Conservation (phyloP, 1,139 yeast genomes). For the Taphrina communis region DNA sequence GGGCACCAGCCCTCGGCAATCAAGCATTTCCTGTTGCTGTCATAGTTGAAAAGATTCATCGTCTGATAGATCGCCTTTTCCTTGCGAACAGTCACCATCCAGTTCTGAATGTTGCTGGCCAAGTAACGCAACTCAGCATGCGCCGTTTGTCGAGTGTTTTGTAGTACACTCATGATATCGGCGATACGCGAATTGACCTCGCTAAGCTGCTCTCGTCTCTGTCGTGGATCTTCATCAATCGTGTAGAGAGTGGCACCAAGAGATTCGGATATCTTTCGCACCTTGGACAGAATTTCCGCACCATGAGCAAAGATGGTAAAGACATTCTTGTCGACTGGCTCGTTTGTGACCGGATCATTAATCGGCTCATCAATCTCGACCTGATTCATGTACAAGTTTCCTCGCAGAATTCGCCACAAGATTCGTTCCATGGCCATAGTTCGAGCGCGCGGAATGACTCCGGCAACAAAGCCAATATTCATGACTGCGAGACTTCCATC, state of each 20-base stretch:
- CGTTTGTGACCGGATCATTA: slow-evolving; percentile 59
- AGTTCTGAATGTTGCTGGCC: slow-evolving; percentile 69
- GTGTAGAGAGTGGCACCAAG: slow-evolving; percentile 79
- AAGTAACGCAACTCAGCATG: slow-evolving; percentile 76
- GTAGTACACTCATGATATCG: slow-evolving; percentile 72
- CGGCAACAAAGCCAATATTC: slow-evolving; percentile 71
- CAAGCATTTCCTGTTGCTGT: slow-evolving; percentile 79
- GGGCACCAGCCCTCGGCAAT: slow-evolving; percentile 99
- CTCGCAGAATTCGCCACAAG: slow-evolving; percentile 90
- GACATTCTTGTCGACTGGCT: slow-evolving; percentile 66
- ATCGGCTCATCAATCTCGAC: slow-evolving; percentile 68
- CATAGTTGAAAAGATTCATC: slow-evolving; percentile 81
- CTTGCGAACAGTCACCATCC: slow-evolving; percentile 70
- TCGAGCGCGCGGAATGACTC: slow-evolving; percentile 78
- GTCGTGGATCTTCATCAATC: slow-evolving; percentile 64
- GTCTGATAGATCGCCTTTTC: slow-evolving; percentile 78
- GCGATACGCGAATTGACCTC: slow-evolving; percentile 65
- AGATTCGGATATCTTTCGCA: slow-evolving; percentile 77
- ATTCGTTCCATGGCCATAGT: slow-evolving; percentile 78
- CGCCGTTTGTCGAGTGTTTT: slow-evolving; percentile 71
- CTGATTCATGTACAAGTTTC: slow-evolving; percentile 78
- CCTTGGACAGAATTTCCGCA: slow-evolving; percentile 67
- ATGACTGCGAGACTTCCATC: slow-evolving; percentile 47
- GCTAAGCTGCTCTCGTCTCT: slow-evolving; percentile 64
- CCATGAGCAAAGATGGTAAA: slow-evolving; percentile 92